Evolutionary conservation across 2,329 filamentous ascomycete species (phyloP), one percentile per base, ranked within the genome.

Genomic region (Eutypa lata): DNA sequence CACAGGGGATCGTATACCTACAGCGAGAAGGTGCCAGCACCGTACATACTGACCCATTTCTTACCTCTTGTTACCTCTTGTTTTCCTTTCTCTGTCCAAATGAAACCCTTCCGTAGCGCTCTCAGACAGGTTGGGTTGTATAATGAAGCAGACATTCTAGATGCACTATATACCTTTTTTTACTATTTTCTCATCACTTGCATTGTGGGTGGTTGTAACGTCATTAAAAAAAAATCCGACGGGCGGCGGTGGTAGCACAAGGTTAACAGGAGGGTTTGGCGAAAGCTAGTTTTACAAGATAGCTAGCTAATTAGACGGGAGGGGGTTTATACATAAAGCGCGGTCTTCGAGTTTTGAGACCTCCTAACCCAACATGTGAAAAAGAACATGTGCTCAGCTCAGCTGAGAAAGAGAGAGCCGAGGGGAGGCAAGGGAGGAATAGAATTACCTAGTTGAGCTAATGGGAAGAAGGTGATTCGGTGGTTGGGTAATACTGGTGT

Each of bases 381-480:
- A 31, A 31, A 31, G 26, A 31, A 10, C 26, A 10, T 31, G 26
- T 31, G 26, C 26, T 31, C 26, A 31, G 26, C 26, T 31, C 6
- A 31, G 26, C 26, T 31, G 26, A 31, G 6, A 10, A 31, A 31
- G 26, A 10, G n/a, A n/a, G n/a, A n/a, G n/a, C n/a, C n/a, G 40
- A 43, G 16, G 19, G 31, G 31, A 14, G 31, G 31, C 8, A 35
- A 38, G 35, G 35, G 35, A 14, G 22, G 42, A 19, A 19, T 7
- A 13, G 42, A 45, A 45, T 45, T 45, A 4, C 42, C 42, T 45
- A 45, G 42, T 45, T 28, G 21, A 45, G 42, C 42, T 45, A 45
- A 45, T 45, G 22, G 42, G 24, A 45, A 16, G 42, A 45, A 45
- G 22, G 8, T 45, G 42, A 45, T 45, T 45, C 42, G 42, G 22